These are phyloP conservation scores for Fusarium guadeloupense DNA, from an alignment of 2,329 filamentous ascomycete genomes.

Conservation along the genomic window DNA sequence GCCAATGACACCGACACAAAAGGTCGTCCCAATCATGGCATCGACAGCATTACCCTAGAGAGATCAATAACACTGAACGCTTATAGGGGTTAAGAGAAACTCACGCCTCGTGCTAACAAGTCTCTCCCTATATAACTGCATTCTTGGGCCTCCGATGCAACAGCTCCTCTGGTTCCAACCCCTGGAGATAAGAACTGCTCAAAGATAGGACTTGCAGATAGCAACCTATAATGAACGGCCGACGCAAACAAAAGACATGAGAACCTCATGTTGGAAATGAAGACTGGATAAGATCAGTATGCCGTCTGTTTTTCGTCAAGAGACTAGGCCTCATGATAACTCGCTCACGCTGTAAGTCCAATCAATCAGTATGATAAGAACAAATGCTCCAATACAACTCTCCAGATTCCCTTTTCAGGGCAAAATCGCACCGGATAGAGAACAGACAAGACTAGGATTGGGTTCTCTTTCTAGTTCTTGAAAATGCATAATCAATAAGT, in stretches of 20 bases:
- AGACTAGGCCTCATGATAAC: constrained; percentile 2
- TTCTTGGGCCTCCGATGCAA: constrained; percentile 74
- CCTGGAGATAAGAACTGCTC: constrained; percentile 21
- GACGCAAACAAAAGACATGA: constrained; percentile 18
- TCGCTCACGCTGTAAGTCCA: background rate
- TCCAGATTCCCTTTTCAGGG: background rate
- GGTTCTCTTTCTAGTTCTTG: background rate
- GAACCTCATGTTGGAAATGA: constrained; percentile 2
- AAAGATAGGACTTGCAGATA: constrained; percentile 18
- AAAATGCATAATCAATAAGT: constrained; percentile 18
- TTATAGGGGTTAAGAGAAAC: constrained; percentile 27
- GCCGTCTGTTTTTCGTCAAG: background rate
- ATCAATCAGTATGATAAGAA: background rate
- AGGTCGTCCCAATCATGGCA: constrained; percentile 75
- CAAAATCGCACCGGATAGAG: background rate
- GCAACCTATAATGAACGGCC: constrained; percentile 11
- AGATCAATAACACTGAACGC: background rate
- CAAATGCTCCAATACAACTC: background rate
- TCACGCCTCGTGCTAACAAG: constrained; percentile 63
- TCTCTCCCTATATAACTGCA: constrained; percentile 76
- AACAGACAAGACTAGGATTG: background rate
- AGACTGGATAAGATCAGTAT: constrained; percentile 5
- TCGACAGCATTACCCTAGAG: constrained; percentile 77
- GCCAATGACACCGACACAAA: constrained; percentile 78
- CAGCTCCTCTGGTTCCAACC: constrained; percentile 62